Base-by-base conservation (phyloP, 2,329 filamentous ascomycete genomes). In the Hymenoscyphus scutula region DNA sequence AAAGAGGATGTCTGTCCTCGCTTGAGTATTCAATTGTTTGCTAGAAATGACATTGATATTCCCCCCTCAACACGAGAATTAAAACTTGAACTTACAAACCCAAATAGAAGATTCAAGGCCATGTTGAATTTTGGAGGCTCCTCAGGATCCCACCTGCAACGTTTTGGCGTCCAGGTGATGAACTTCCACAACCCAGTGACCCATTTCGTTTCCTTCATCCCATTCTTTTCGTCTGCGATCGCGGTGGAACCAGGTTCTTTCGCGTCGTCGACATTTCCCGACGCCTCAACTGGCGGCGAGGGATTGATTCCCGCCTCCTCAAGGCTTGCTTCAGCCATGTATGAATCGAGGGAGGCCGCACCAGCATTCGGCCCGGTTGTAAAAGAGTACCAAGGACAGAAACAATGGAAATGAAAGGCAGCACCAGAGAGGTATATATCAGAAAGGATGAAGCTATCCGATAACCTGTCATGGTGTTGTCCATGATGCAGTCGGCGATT, bases 111-210 rank as follows among this genome's bases (percentile, higher is more conserved):
- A 70, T 93, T 93, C 72, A 91, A 78, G 2, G 79, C 77, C 68
- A 91, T 77, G 1, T 84, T 88, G 74, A 94, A 91, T 34, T 81
- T 78, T 0, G 88, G 88, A 7, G 90, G 89, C 60, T 83, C 81
- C 0, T 83, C 74, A 0, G 86, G 81, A 68, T 91, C 81, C 77
- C 88, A 93, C 54, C 89, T 85, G 73, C 89, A 90, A 67, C 83
- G 80, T 59, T 80, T 79, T 0, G 89, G 90, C 38, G 83, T 85
- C 81, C 84, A 90, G 38, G 77, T 78, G 17, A 88, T 57, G 2
- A 76, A 62, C 2, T 37, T 68, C 66, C 66, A 70, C 57, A 59
- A 64, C 5, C 19, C 62, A 37, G 48, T 65, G 6, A 60, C 56
- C 41, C 61, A 66, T 13, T 29, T 15, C 15, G 37, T 15, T 13